Conservation (phyloP, 1,284 basidiomycete genomes). For the Cronartium quercuum region DNA sequence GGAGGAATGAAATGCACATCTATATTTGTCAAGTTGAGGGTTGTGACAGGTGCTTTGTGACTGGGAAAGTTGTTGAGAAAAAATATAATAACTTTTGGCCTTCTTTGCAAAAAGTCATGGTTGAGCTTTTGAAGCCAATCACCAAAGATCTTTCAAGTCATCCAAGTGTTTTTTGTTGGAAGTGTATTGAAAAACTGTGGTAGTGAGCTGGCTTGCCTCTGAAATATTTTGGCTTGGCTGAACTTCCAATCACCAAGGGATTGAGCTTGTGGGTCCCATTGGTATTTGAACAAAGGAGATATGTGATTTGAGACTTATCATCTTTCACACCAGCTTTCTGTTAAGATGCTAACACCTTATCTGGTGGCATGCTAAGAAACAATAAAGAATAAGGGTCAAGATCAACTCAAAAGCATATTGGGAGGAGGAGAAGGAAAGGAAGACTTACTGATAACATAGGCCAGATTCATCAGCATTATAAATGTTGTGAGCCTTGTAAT, state of each 20-base stretch:
- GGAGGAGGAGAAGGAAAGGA: background rate
- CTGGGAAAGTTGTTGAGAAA: background rate
- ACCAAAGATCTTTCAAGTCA: background rate
- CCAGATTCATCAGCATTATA: background rate
- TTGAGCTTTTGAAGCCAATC: background rate
- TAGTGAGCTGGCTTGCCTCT: background rate
- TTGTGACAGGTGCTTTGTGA: background rate
- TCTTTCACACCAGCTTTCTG: background rate
- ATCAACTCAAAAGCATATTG: too few species aligned
- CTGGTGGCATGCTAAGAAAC: background rate
- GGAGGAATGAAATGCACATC: too few species aligned
- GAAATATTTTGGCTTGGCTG: background rate
- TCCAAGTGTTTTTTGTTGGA: background rate
- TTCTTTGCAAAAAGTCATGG: background rate
- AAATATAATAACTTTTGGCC: background rate
- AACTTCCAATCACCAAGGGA: background rate
- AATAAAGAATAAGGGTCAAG: too few species aligned
- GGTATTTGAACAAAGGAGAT: background rate
- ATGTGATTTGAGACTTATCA: background rate
- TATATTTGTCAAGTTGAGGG: background rate
- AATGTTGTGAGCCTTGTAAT: background rate
- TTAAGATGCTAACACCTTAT: background rate
- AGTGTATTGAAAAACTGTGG: background rate
- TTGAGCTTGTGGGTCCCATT: background rate
- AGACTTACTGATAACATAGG: background rate